Evolutionary conservation across 768 basidiomycete genomes (phyloP).

Genomic region (Suillus subalutaceus): DNA sequence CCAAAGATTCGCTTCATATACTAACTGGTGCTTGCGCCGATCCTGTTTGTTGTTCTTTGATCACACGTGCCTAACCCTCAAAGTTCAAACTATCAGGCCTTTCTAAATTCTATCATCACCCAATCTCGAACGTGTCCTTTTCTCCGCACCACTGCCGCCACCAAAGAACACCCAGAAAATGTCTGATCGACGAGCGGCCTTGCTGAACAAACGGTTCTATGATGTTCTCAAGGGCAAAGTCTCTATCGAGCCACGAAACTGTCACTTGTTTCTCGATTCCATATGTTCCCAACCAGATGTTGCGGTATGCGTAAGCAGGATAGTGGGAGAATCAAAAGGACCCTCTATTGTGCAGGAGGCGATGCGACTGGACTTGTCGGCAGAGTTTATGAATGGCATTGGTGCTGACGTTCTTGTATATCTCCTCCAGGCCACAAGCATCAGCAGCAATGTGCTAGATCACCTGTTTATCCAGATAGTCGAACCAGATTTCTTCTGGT

Average conservation of each 20-base stretch:
- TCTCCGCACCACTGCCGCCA: neutral
- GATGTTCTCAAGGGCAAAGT: conserved; percentile 27
- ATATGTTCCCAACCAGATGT: conserved; percentile 41
- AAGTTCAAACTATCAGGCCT: neutral
- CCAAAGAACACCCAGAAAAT: neutral
- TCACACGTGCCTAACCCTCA: neutral
- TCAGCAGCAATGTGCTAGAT: conserved; percentile 43
- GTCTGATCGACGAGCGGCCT: neutral
- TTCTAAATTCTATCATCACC: no score
- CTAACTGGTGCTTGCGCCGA: conserved; percentile 4
- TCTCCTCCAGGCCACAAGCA: conserved; percentile 36
- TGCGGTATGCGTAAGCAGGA: conserved; percentile 34
- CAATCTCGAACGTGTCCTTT: neutral
- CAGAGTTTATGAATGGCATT: conserved; percentile 41
- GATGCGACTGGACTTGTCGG: conserved; percentile 38
- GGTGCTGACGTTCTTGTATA: conserved; percentile 38
- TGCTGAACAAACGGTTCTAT: conserved; percentile 33
- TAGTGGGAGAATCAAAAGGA: conserved; percentile 38
- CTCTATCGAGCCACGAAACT: conserved; percentile 22
- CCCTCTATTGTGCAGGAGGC: conserved; percentile 37
- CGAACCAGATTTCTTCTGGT: conserved; percentile 52
- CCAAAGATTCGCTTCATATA: neutral
- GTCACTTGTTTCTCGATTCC: conserved; percentile 43
- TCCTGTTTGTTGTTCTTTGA: neutral
- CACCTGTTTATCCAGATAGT: conserved; percentile 40